These are phyloP conservation scores for Diaporthe vaccinii DNA, from an alignment of 2,329 filamentous ascomycete species.

Conservation along the genomic window DNA sequence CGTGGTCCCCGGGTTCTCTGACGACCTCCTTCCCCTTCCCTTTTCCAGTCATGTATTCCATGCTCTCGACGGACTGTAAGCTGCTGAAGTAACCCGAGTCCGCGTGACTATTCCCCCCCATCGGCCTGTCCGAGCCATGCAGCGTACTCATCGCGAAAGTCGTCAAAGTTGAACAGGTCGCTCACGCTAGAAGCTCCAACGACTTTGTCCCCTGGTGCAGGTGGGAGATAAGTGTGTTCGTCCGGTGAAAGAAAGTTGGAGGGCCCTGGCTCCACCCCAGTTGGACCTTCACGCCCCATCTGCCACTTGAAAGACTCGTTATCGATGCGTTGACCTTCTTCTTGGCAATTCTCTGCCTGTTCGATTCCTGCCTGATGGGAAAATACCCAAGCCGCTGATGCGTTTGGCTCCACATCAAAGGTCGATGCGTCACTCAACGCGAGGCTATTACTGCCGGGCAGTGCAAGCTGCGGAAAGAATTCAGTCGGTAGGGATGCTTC, in stretches of 20 bases:
- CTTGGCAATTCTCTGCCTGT: not conserved
- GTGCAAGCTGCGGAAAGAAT: not conserved
- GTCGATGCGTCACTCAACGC: no score
- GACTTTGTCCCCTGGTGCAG: accelerated
- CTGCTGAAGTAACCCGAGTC: conserved; percentile 7
- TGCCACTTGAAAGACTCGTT: not conserved
- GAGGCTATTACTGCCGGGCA: not conserved
- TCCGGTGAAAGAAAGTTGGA: not conserved
- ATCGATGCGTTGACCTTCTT: not conserved
- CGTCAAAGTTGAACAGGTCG: not conserved
- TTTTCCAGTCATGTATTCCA: not conserved
- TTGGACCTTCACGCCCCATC: not conserved
- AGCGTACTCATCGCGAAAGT: not conserved
- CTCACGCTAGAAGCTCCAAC: not conserved
- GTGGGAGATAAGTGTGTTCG: not conserved
- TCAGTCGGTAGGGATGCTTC: not conserved
- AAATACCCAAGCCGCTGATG: not conserved
- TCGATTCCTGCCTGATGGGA: not conserved
- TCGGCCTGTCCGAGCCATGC: not conserved
- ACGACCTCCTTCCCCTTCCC: not conserved
- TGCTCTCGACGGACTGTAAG: not conserved
- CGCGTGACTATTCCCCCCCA: not conserved
- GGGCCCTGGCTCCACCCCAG: not conserved
- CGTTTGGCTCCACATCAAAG: not conserved
- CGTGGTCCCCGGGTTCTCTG: not conserved